Evolutionary conservation across 139 green algal genomes (phyloP).

Genomic region (Chlorella sp.): DNA sequence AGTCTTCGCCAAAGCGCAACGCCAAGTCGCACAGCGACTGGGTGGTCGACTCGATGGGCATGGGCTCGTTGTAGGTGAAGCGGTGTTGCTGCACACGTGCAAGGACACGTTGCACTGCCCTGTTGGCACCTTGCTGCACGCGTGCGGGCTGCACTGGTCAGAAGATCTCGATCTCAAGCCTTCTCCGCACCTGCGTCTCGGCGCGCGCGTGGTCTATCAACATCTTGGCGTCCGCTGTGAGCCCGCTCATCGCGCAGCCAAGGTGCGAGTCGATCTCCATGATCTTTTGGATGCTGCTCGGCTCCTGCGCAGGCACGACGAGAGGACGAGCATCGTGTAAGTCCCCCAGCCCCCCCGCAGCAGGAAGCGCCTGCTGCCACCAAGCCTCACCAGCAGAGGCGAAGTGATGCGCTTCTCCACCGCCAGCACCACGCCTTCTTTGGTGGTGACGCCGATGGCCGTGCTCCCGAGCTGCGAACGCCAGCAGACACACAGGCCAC

Average conservation of each 20-base stretch:
- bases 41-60: constrained; percentile 89
- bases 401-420: constrained; percentile 98
- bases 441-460: constrained; percentile 89
- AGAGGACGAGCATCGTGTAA: not conserved
- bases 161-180: too few species aligned
- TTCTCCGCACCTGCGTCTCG: constrained; percentile 87
- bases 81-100: constrained; percentile 77
- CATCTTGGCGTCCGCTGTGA: constrained; percentile 94
- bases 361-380: too few species aligned
- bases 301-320: constrained; percentile 58
- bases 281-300: constrained; percentile 91
- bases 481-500: not conserved
- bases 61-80: constrained; percentile 98
- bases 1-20: constrained; percentile 92
- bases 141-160: too few species aligned
- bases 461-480: constrained; percentile 87
- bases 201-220: constrained; percentile 95
- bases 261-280: constrained; percentile 96
- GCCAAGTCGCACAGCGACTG: constrained; percentile 93
- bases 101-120: not conserved
- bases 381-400: constrained; percentile 73
- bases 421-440: constrained; percentile 88
- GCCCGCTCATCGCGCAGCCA: constrained; percentile 91
- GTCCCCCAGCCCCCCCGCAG: too few species aligned
- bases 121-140: not conserved